These are phyloP conservation scores for Piedraia hortae DNA, from an alignment of 2,329 filamentous ascomycete species.

Conservation along the genomic window DNA sequence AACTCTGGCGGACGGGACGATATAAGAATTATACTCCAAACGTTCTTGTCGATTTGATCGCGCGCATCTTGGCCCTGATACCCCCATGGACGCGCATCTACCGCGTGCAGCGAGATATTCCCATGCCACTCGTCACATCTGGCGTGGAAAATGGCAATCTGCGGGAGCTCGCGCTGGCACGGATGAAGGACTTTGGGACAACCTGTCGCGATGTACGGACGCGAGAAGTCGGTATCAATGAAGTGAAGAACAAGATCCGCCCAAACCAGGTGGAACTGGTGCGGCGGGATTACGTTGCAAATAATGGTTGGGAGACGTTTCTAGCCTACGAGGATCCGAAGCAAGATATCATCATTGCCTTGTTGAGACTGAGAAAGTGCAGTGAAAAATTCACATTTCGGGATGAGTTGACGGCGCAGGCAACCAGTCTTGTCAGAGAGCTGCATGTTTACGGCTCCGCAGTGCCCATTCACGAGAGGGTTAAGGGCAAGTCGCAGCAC, in stretches of 20 bases:
- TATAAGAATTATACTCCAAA: slow-evolving; percentile 99
- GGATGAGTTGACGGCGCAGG: slow-evolving; percentile 59
- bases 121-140: slow-evolving; percentile 98
- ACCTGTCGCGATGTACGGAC: slow-evolving; percentile 90
- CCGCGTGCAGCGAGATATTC: slow-evolving; percentile 91
- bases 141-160: slow-evolving; percentile 96
- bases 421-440: slow-evolving; percentile 75
- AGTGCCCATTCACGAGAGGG: slow-evolving; percentile 85
- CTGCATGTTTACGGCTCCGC: slow-evolving; percentile 92
- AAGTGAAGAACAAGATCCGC: slow-evolving; percentile 95
- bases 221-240: slow-evolving; percentile 90
- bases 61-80: slow-evolving; percentile 78
- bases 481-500: slow-evolving; percentile 93
- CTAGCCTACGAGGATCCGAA: slow-evolving; percentile 94
- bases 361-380: slow-evolving; percentile 74
- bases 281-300: slow-evolving; percentile 76
- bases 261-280: slow-evolving; percentile 91
- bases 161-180: slow-evolving; percentile 70
- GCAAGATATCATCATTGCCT: slow-evolving; percentile 84
- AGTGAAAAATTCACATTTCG: slow-evolving; percentile 78
- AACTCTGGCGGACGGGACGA: slow-evolving; percentile 83
- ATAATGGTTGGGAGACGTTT: slow-evolving; percentile 96
- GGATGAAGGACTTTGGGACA: slow-evolving; percentile 98
- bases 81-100: slow-evolving; percentile 98
- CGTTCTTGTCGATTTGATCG: slow-evolving; percentile 80